A percentile compares a stretch with the other conserved stretches of the same genome.
Evolutionary conservation across 257 asterid genomes (phyloP).

Genomic region (Forsythia suspensa): DNA sequence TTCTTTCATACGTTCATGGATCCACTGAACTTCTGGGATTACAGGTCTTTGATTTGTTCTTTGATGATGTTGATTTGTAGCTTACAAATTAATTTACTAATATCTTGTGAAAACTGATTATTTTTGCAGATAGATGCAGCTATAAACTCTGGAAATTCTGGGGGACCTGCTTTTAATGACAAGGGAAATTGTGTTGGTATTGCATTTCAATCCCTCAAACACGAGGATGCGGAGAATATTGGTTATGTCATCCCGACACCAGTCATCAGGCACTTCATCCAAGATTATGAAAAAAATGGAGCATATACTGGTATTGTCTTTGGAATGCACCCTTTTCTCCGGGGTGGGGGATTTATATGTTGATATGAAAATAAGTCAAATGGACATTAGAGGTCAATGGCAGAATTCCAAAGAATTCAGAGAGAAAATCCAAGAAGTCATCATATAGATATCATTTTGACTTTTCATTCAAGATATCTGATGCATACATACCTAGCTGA

Average conservation of each 20-base stretch:
- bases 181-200: slow-evolving; percentile 91
- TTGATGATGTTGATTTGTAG: slow-evolving; percentile 1
- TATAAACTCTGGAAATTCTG: slow-evolving; percentile 95
- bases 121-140: slow-evolving; percentile 90
- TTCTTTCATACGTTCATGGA: slow-evolving; percentile 89
- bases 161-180: slow-evolving; percentile 95
- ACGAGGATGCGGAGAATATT: slow-evolving; percentile 91
- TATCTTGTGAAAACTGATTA: slow-evolving; percentile 16
- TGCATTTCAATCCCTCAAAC: slow-evolving; percentile 96
- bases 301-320: slow-evolving; percentile 65
- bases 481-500: slow-evolving; percentile 11
- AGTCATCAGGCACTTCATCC: slow-evolving; percentile 87
- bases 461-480: background rate
- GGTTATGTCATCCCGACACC: slow-evolving; percentile 99
- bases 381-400: slow-evolving; percentile 2
- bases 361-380: background rate
- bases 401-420: background rate
- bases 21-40: slow-evolving; percentile 94
- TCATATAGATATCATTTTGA: background rate
- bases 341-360: background rate
- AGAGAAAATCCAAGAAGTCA: background rate
- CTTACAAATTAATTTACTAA: slow-evolving; percentile 17
- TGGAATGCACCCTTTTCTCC: background rate
- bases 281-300: slow-evolving; percentile 87
- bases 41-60: slow-evolving; percentile 53